phyloP scores from a whole-genome alignment of 805 yeast species.

The Kodamaea jinghongensis region DNA sequence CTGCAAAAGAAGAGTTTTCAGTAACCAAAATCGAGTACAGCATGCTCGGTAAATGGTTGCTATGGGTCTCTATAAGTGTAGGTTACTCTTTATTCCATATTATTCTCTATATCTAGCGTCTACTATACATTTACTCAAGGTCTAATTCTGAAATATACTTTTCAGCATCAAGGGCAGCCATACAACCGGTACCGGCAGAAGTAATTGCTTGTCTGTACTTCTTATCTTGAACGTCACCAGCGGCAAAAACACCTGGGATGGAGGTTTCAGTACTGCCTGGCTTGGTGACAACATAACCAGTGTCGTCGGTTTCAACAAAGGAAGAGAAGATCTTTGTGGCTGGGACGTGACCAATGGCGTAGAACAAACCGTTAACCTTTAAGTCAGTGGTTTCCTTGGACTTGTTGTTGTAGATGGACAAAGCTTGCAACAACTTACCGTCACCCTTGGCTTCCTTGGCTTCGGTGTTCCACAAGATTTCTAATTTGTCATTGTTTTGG shows the following conservation, averaged over 20 bases:
- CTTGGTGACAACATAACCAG: constrained; percentile 82
- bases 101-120: not conserved
- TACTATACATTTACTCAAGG: not conserved
- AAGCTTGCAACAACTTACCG: constrained; percentile 71
- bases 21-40: not conserved
- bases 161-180: constrained; percentile 98
- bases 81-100: constrained; percentile 10
- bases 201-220: constrained; percentile 98
- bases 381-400: constrained; percentile 69
- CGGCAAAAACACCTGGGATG: constrained; percentile 90
- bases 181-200: constrained; percentile 99
- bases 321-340: constrained; percentile 80
- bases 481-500: constrained; percentile 78
- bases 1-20: too few relatives aligned
- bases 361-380: constrained; percentile 87
- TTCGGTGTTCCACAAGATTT: constrained; percentile 82
- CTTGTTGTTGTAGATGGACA: constrained; percentile 67
- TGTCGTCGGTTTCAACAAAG: constrained; percentile 80
- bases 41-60: not conserved
- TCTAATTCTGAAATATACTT: constrained; percentile 61
- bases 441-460: constrained; percentile 90
- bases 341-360: constrained; percentile 96
- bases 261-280: constrained; percentile 91
- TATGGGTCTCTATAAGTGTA: not conserved
- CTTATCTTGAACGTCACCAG: constrained; percentile 98